Base-by-base conservation (phyloP, 768 basidiomycete species). In the Leccinum aurantiacum region DNA sequence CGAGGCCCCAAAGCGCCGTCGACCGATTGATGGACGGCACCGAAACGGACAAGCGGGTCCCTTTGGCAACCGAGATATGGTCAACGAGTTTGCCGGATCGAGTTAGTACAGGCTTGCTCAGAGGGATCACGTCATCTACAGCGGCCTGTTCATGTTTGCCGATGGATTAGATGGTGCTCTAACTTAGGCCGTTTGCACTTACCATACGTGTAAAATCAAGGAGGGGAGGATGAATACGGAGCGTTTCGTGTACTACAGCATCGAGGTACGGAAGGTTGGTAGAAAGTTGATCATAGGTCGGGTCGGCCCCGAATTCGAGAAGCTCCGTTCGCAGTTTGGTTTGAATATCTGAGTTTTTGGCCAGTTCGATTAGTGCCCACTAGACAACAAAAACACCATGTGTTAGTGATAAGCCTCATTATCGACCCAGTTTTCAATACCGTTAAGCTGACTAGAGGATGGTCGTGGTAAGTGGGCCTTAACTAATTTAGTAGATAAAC, bases 281-380 rank as follows among this genome's bases (percentile, higher is more conserved):
- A 3, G 72, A 76, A 6, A 87, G 75, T 58, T 84, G 80, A 38
- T 85, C 84, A 69, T 79, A 85, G 0, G 78, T 80, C 17, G 84
- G 84, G 65, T 87, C 84, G 6, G 57, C 56, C 17, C 65, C 71
- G 1, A 76, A 69, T 5, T 72, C 63, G 9, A 88, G 73, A 3
- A 88, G 72, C 56, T 88, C 85, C 9, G 78, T 70, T 47, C 84
- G 79, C 11, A 87, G 70, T 50, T 76, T 80, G 9, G 69, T 63
- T 67, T 87, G 86, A 14, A 76, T 73, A 27, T 79, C 75, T 0
- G 71, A 77, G 49, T 81, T 69, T 37, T 71, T 75, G 7, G 76
- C 75, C 1, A 87, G 79, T 65, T 86, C 85, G 33, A 86, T 81
- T 0, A 87, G 72, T 3, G 84, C 81, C 84, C 85, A 87, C 66